phyloP scores from a whole-genome alignment of 805 yeast genomes.

The Myxozyma geophila region DNA sequence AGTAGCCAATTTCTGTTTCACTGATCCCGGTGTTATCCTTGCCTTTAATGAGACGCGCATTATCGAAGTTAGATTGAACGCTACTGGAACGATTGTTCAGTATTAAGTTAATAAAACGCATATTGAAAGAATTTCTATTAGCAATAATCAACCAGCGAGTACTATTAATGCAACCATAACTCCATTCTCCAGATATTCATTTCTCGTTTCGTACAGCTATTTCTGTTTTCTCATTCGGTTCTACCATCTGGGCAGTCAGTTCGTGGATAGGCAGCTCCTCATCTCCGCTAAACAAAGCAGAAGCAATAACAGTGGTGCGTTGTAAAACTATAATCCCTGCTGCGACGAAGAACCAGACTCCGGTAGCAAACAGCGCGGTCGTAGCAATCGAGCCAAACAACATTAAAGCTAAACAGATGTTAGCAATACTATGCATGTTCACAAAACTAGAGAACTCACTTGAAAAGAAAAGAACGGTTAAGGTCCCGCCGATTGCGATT shows the following conservation, averaged over 20 bases:
- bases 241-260: background rate
- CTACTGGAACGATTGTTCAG: constrained; percentile 31
- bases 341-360: constrained; percentile 24
- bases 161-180: background rate
- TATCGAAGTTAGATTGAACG: constrained; percentile 32
- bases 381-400: constrained; percentile 6
- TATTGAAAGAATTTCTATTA: background rate
- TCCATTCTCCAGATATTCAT: background rate
- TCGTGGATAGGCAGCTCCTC: background rate
- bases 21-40: constrained; percentile 39
- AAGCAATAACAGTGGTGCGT: background rate
- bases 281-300: background rate
- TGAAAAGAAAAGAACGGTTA: background rate
- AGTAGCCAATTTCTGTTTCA: constrained; percentile 41
- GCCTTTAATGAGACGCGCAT: constrained; percentile 39
- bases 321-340: constrained; percentile 5
- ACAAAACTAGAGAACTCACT: background rate
- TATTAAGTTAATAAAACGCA: background rate
- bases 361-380: constrained; percentile 7
- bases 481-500: background rate
- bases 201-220: background rate
- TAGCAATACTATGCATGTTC: background rate
- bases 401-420: background rate
- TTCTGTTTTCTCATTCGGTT: background rate
- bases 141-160: background rate